Evolutionary conservation across 2,329 filamentous ascomycete genomes (phyloP).

Genomic region (Paradendryphiella salina): DNA sequence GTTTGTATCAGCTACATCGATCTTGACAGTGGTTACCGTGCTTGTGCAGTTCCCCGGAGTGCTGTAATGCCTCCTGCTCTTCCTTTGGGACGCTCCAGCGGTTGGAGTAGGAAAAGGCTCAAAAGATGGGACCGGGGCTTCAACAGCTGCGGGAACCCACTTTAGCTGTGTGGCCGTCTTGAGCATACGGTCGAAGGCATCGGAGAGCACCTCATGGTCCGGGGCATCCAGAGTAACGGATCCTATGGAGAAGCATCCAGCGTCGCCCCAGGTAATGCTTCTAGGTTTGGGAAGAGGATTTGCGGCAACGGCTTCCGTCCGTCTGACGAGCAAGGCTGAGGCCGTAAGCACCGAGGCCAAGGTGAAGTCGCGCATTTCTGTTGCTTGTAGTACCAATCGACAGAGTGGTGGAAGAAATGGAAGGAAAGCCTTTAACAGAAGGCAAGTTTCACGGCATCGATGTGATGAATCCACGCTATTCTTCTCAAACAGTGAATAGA

Average conservation of each 20-base stretch:
- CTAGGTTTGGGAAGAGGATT: conserved; percentile 60
- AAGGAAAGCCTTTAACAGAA: no score
- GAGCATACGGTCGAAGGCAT: conserved; percentile 57
- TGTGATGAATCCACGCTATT: neutral
- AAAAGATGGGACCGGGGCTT: conserved; percentile 57
- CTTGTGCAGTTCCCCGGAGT: conserved; percentile 31
- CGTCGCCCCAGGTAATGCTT: conserved; percentile 57
- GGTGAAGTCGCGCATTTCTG: conserved; percentile 38
- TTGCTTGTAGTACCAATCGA: conserved; percentile 1
- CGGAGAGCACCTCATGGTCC: conserved; percentile 42
- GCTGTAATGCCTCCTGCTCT: conserved; percentile 27
- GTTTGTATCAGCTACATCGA: conserved; percentile 52
- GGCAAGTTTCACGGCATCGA: no score
- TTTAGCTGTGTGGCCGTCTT: conserved; percentile 54
- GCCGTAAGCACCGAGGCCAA: conserved; percentile 39
- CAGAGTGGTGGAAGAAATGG: no score
- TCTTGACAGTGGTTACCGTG: conserved; percentile 50
- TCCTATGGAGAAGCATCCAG: conserved; percentile 53
- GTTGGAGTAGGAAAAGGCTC: conserved; percentile 56
- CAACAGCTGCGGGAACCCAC: conserved; percentile 59
- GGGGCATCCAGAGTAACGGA: conserved; percentile 48
- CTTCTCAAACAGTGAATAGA: conserved; percentile 2
- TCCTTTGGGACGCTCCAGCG: conserved; percentile 21
- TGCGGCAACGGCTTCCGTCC: conserved; percentile 53
- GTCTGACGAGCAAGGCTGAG: conserved; percentile 41